Evolutionary conservation across 192 early-diverging fungal species (phyloP), one percentile per base, ranked within the genome.

Genomic region (Chytriomyces confervae): DNA sequence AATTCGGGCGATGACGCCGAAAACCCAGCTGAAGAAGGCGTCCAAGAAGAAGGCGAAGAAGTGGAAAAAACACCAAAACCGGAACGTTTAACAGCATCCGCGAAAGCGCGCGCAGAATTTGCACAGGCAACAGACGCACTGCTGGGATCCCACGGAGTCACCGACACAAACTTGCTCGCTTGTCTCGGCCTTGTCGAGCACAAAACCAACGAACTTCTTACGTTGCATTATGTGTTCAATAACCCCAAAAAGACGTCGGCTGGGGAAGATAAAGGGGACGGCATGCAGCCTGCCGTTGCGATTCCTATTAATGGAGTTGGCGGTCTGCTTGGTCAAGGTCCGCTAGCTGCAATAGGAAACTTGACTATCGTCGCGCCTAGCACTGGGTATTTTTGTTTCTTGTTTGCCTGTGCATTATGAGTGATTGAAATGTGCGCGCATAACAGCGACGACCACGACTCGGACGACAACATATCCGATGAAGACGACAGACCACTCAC

Each of bases 401-500:
- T n/a, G n/a, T n/a, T n/a, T n/a, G n/a, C n/a, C n/a, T n/a, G n/a
- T n/a, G n/a, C n/a, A n/a, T n/a, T n/a, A n/a, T n/a, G n/a, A n/a
- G n/a, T n/a, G n/a, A n/a, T 36, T 36, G 36, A 36, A 36, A 0
- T 36, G 0, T 36, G 36, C 2, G 36, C 0, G 36, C 36, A 27
- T 0, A 0, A 16, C 61, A 88, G 87, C 6, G 87, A 88, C 78
- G 87, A 88, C 61, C 87, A 88, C 69, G 85, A 88, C 71, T 80
- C 79, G 18, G 84, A 81, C 64, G 87, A 86, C 62, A 73, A 79
- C 7, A 80, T 82, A 11, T 82, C 85, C n/a, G 87, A 88, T 18
- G 87, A 88, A 29, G 87, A 88, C 50, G 87, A 88, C 62, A 78
- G 87, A 77, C 87, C 87, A n/a, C 61, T 88, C 48, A 88, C 85